These are phyloP conservation scores for Fusarium brachygibbosum DNA, from an alignment of 2,329 filamentous ascomycete species.

Conservation along the genomic window DNA sequence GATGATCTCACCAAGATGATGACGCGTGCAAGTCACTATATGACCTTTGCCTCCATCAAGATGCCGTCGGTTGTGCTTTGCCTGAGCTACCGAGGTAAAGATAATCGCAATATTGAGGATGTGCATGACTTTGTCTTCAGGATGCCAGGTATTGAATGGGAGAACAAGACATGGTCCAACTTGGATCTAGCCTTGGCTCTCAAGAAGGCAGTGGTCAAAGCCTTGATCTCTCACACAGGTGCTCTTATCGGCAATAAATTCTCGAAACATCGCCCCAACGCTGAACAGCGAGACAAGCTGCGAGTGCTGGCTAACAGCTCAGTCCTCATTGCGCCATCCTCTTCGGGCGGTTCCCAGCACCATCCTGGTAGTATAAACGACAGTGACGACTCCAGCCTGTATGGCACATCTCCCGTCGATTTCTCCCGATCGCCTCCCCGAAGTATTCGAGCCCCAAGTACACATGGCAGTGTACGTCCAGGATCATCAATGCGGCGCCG, in stretches of 20 bases:
- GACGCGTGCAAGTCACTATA: conserved; percentile 92
- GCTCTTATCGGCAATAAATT: conserved; percentile 99
- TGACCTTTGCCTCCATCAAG: conserved; percentile 96
- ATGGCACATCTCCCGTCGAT: conserved; percentile 67
- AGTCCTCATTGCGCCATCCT: conserved; percentile 69
- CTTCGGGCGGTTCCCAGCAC: conserved; percentile 54
- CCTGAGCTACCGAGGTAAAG: conserved; percentile 95
- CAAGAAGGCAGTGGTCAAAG: conserved; percentile 94
- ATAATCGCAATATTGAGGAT: conserved; percentile 95
- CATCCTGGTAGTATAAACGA: conserved; percentile 62
- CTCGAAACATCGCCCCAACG: conserved; percentile 85
- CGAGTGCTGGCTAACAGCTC: conserved; percentile 87
- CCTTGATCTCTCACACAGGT: conserved; percentile 93
- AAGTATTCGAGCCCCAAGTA: conserved; percentile 63
- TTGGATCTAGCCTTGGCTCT: conserved; percentile 91
- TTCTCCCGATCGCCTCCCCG: conserved; percentile 71
- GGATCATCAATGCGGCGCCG: conserved; percentile 57
- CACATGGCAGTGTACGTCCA: conserved; percentile 62
- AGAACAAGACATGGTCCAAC: conserved; percentile 99
- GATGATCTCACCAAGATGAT: conserved; percentile 99
- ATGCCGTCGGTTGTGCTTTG: conserved; percentile 96
- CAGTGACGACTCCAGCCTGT: conserved; percentile 70
- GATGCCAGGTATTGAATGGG: conserved; percentile 92
- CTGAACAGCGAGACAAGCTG: conserved; percentile 81
- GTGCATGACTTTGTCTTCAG: conserved; percentile 98